Evolutionary conservation across 768 basidiomycete genomes (phyloP).

Genomic region (Asterophora parasitica): DNA sequence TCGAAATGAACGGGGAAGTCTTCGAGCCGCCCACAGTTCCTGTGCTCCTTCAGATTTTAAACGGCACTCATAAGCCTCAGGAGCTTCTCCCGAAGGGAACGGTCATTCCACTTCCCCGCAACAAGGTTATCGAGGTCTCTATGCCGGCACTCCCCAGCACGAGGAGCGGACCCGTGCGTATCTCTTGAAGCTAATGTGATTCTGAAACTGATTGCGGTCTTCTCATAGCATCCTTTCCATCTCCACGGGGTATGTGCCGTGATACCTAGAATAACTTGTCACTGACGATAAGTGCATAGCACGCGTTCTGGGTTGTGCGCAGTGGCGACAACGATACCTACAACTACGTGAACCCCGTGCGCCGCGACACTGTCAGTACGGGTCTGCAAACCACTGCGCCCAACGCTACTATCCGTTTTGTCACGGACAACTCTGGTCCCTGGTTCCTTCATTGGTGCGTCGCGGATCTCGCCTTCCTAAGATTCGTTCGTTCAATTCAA

Average conservation of each 20-base stretch:
- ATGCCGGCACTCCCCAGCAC: background rate
- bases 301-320: slow-evolving; percentile 34
- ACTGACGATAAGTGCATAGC: slow-evolving; percentile 16
- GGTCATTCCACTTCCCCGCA: background rate
- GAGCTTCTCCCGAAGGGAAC: background rate
- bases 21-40: background rate
- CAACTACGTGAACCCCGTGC: slow-evolving; percentile 17
- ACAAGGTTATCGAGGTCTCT: background rate
- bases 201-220: too few species aligned
- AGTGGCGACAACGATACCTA: slow-evolving; percentile 24
- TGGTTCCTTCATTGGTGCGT: slow-evolving; percentile 26
- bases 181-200: background rate
- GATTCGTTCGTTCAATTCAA: too few species aligned
- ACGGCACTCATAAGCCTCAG: background rate
- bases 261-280: background rate
- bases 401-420: slow-evolving; percentile 34
- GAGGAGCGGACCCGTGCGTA: background rate
- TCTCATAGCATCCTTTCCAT: slow-evolving; percentile 23
- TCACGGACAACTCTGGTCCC: slow-evolving; percentile 31
- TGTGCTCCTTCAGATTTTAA: background rate
- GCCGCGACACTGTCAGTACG: slow-evolving; percentile 49
- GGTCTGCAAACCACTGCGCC: slow-evolving; percentile 23
- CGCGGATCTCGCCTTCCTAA: too few species aligned
- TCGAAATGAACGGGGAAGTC: background rate
- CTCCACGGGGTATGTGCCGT: slow-evolving; percentile 23